Evolutionary conservation across 768 basidiomycete genomes (phyloP).

Genomic region (Lentinula sp.): DNA sequence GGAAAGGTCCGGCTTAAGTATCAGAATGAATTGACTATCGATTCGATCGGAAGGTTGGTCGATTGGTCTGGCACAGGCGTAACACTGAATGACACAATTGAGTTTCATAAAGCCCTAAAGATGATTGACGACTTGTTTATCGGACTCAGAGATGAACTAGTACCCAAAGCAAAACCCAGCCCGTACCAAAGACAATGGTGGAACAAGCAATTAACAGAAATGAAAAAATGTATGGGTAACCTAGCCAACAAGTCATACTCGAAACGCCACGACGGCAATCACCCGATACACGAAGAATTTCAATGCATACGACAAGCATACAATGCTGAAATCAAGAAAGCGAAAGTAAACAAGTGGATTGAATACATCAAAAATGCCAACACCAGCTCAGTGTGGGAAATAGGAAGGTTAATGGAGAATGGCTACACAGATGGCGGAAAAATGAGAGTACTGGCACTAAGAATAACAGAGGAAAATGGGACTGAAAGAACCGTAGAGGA

Average conservation of each 20-base stretch:
- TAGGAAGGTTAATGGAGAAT: not conserved
- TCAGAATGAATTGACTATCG: too few species aligned
- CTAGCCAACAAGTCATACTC: not conserved
- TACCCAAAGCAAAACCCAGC: not conserved
- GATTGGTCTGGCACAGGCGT: too few species aligned
- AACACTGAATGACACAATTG: too few species aligned
- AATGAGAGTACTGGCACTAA: not conserved
- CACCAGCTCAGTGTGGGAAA: not conserved
- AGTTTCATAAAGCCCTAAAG: not conserved
- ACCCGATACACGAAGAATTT: constrained; percentile 17
- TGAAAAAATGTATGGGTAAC: not conserved
- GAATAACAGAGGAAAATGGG: not conserved
- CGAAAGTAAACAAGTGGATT: constrained; percentile 20
- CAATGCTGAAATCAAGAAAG: constrained; percentile 7
- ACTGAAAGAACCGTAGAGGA: not conserved
- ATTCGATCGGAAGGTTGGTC: too few species aligned
- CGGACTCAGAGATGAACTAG: not conserved
- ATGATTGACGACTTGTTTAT: not conserved
- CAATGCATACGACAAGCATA: constrained; percentile 11
- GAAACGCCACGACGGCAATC: not conserved
- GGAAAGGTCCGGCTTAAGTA: too few species aligned
- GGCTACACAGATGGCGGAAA: not conserved
- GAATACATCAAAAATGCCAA: constrained; percentile 8
- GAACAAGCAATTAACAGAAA: not conserved
- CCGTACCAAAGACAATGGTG: not conserved